Evolutionary conservation across 2,329 filamentous ascomycete genomes (phyloP), one percentile per base, ranked within the genome.

Genomic region (Triangularia setosa): DNA sequence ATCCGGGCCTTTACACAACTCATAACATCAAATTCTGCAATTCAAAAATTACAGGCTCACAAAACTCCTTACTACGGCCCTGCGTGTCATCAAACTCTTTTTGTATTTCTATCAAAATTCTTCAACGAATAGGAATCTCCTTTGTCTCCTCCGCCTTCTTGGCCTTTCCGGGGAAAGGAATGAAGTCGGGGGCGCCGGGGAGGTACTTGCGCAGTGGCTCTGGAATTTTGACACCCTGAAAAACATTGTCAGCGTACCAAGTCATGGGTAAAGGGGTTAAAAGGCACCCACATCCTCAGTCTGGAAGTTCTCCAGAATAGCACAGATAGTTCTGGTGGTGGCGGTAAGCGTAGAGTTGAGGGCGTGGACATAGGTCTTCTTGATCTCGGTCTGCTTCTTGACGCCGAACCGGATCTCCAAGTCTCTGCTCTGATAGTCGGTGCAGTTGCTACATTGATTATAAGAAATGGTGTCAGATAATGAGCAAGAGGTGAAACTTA

Each of bases 251-350:
- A 23, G 59, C 58, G 58, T 48, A 27, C 4, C 14, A 40, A 9
- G 4, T 11, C 24, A 11, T 23, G n/a, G n/a, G 16, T 23, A 9
- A 1, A 2, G 27, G 1, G n/a, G 24, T 14, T 27, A 18, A 16
- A 40, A 21, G 4, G 56, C 71, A 76, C 85, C 77, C 78, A 89
- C 89, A 70, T 94, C 90, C 73, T 93, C 88, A 0, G 89, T 95
- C 81, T 99, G 95, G 79, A 94, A 98, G 80, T 98, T 99, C 80
- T 99, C 95, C 44, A 99, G 85, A 53, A 99, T 83, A 76, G 94
- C 97, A 84, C 95, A 98, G 58, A 98, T 83, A 0, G 94, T 92
- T 75, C 94, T 86, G 75, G 96, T 93, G 1, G 94, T 97, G 18
- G 94, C 94, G 77, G 90, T 94, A 44, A 97, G 83, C 21, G 91